These are phyloP conservation scores for Tulasnella sp. DNA, from an alignment of 768 basidiomycete genomes.

Conservation along the genomic window DNA sequence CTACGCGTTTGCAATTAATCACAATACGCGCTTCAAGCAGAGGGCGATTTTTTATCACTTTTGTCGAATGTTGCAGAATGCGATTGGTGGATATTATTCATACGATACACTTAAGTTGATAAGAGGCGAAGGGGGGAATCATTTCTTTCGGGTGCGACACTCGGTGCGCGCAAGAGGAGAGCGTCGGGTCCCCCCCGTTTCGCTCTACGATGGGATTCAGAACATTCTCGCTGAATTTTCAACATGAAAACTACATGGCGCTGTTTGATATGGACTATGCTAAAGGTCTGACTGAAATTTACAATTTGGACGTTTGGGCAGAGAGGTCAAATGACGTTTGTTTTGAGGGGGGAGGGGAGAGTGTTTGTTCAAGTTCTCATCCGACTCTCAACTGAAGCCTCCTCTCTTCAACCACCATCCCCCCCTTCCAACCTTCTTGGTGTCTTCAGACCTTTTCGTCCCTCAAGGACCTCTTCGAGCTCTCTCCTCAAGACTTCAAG, in stretches of 20 bases:
- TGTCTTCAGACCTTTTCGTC: neutral
- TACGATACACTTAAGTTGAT: neutral
- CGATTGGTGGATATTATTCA: neutral
- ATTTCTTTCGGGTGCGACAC: neutral
- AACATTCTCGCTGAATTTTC: neutral
- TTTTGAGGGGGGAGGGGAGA: slow-evolving; percentile 16
- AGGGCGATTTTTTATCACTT: slow-evolving; percentile 1
- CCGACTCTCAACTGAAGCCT: slow-evolving; percentile 11
- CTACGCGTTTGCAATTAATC: slow-evolving; percentile 1
- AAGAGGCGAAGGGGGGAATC: neutral
- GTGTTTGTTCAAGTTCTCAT: slow-evolving; percentile 17
- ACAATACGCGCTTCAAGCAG: neutral
- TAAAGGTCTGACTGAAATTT: neutral
- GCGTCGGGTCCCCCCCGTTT: neutral
- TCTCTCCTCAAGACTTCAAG: slow-evolving; percentile 10
- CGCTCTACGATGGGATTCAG: neutral
- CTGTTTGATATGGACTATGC: neutral
- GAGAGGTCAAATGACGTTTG: neutral
- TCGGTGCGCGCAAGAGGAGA: neutral
- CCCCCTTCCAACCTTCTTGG: slow-evolving; percentile 4
- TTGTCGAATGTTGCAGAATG: neutral
- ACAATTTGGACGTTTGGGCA: too few species aligned
- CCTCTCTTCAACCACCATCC: slow-evolving; percentile 20
- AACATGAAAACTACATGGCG: neutral
- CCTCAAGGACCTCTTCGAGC: neutral